Evolutionary conservation across 495 filamentous ascomycete genomes (phyloP).

Genomic region (Elaphomyces granulatus): DNA sequence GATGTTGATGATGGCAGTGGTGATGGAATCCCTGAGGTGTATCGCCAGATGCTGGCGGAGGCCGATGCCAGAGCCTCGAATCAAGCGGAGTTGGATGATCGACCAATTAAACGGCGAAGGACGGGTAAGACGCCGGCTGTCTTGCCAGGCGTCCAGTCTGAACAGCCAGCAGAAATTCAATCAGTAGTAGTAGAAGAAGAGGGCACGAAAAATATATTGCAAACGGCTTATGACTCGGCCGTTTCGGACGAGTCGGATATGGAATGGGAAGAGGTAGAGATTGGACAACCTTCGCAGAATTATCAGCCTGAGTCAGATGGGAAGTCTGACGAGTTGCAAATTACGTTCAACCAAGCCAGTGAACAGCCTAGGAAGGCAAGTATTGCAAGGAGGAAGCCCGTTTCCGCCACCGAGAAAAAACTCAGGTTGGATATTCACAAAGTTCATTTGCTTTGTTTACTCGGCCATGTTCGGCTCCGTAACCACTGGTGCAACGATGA

Average conservation of each 20-base stretch:
- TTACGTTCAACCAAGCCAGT: conserved; percentile 40
- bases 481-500: conserved; percentile 85
- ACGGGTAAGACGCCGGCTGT: conserved; percentile 18
- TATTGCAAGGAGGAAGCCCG: conserved; percentile 37
- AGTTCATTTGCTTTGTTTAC: conserved; percentile 65
- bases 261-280: conserved; percentile 59
- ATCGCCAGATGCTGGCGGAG: conserved; percentile 54
- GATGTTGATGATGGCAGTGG: conserved; percentile 1
- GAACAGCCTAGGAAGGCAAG: conserved; percentile 20
- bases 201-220: conserved; percentile 5
- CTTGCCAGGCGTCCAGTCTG: conserved; percentile 5
- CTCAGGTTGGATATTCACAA: conserved; percentile 70
- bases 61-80: conserved; percentile 32
- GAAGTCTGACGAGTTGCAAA: conserved; percentile 31
- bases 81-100: conserved; percentile 17
- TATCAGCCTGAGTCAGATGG: conserved; percentile 7
- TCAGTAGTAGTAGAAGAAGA: conserved; percentile 6
- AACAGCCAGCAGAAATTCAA: conserved; percentile 5
- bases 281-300: conserved; percentile 23
- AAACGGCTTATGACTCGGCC: conserved; percentile 32
- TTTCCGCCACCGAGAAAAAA: conserved; percentile 55
- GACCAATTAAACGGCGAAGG: conserved; percentile 32
- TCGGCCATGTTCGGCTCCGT: conserved; percentile 56
- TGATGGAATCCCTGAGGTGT: conserved; percentile 38
- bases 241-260: conserved; percentile 44